Evolutionary conservation across 2,329 filamentous ascomycete genomes (phyloP).

Genomic region (Ilyonectria destructans): DNA sequence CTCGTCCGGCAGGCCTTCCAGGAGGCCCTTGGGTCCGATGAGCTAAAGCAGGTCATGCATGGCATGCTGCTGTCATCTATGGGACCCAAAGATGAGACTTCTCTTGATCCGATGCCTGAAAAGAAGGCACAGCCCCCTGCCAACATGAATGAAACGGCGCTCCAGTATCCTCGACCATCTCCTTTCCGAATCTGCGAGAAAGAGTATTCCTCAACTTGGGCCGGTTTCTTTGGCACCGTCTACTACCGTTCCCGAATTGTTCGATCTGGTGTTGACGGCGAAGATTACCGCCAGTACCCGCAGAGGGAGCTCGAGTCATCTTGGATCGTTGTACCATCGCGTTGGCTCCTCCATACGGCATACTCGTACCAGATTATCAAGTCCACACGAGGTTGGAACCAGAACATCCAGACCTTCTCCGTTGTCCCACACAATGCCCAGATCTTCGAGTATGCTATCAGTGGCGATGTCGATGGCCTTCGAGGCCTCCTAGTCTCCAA

Average conservation of each 20-base stretch:
- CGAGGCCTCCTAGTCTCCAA: neutral
- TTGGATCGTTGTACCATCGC: neutral
- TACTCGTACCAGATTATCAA: neutral
- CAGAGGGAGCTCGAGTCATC: constrained; percentile 2
- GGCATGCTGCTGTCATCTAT: neutral
- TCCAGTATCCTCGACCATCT: neutral
- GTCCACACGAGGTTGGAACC: neutral
- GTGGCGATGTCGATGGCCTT: neutral
- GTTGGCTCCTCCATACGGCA: neutral
- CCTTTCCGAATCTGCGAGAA: neutral
- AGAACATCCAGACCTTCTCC: neutral
- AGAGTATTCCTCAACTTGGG: neutral
- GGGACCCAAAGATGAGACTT: neutral
- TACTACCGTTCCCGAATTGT: neutral
- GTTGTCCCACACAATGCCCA: neutral
- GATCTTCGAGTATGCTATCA: neutral
- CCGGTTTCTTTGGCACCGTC: neutral
- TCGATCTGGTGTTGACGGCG: neutral
- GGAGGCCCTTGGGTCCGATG: neutral
- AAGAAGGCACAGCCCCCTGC: neutral
- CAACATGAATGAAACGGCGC: neutral
- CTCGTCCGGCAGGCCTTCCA: neutral
- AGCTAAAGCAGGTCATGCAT: neutral
- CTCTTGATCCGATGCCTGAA: neutral
- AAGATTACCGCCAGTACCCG: neutral